Base-by-base conservation (phyloP, 805 yeast genomes). In the Cyberlindnera americana region DNA sequence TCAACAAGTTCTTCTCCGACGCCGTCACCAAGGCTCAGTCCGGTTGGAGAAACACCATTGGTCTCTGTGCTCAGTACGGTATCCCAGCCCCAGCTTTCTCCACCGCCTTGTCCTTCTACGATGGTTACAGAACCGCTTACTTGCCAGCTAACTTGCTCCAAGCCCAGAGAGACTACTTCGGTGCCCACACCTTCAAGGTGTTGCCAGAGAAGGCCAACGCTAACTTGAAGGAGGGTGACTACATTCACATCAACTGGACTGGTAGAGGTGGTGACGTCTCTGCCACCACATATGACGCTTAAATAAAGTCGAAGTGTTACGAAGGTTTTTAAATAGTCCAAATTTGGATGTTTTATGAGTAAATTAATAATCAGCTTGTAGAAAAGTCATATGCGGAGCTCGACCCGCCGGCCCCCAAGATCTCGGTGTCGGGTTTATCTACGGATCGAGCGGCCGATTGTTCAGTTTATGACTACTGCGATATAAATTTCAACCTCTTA, bases 121-220 rank as follows among this genome's bases (percentile, higher is more conserved):
- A 91, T 66, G 98, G 98, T 69, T 90, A 86, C 88, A 84, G 98
- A 81, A 83, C 96, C 46, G 95, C 78, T 51, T 78, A 83, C 67
- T 75, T 90, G 63, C 98, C 98, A 64, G 99, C 99, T 54, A 91
- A 91, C 83, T 78, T 91, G 71, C 77, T 91, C 66, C 99, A 91
- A 77, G 99, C 98, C 61, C 99, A 91, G 80, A 88, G 99, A 79
- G 99, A 91, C 70, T 91, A 89, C 87, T 91, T 91, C 62, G 99
- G 99, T 73, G 98, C 99, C 53, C 99, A 91, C 80, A 93, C 99
- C 62, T 91, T 93, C 89, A 79, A 79, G 69, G 95, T 93, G 51
- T 75, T 89, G 65, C 95, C 95, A 57, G 93, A 91, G 69, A 66
- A 58, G 58, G 96, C 88, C 57, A 74, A 77, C 62, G 88, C 72